Percentiles rank a stretch among this genome's conserved stretches.
Evolutionary conservation across 2,329 filamentous ascomycete genomes (phyloP).

Genomic region (Elsinoe batatas): DNA sequence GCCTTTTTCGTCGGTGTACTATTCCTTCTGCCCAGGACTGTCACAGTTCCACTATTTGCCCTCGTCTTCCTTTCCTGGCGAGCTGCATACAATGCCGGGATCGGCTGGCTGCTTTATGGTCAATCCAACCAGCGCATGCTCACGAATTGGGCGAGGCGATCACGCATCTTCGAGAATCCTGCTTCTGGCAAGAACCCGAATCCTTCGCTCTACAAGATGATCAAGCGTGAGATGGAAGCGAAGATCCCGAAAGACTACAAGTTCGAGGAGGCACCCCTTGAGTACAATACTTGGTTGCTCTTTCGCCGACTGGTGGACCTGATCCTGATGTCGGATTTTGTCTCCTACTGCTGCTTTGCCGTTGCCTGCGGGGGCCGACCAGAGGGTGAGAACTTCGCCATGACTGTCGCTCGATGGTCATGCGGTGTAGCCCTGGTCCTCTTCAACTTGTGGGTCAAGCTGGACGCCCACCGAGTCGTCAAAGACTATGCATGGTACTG

Average conservation of each 20-base stretch:
- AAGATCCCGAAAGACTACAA: slow-evolving; percentile 92
- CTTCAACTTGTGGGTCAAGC: slow-evolving; percentile 97
- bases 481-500: slow-evolving; percentile 99
- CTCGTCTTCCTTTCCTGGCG: slow-evolving; percentile 86
- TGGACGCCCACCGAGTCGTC: slow-evolving; percentile 93
- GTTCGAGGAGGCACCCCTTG: slow-evolving; percentile 84
- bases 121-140: slow-evolving; percentile 85
- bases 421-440: slow-evolving; percentile 68
- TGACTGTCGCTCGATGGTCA: slow-evolving; percentile 67
- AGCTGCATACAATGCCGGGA: slow-evolving; percentile 83
- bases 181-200: slow-evolving; percentile 70
- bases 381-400: slow-evolving; percentile 55
- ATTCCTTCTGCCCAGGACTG: slow-evolving; percentile 58
- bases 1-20: slow-evolving; percentile 63
- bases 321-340: slow-evolving; percentile 98
- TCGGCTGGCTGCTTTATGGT: slow-evolving; percentile 76
- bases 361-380: slow-evolving; percentile 75
- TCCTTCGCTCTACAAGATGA: slow-evolving; percentile 68
- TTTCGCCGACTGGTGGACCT: slow-evolving; percentile 93
- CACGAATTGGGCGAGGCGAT: slow-evolving; percentile 77
- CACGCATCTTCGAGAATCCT: slow-evolving; percentile 76
- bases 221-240: slow-evolving; percentile 84
- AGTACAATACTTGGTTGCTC: slow-evolving; percentile 98
- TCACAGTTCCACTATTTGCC: slow-evolving; percentile 70
- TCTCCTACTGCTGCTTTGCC: slow-evolving; percentile 92